Percentiles rank a stretch among this genome's conserved stretches.
Conservation (phyloP, 306 rosid genomes). For the Vachellia collinsii region DNA sequence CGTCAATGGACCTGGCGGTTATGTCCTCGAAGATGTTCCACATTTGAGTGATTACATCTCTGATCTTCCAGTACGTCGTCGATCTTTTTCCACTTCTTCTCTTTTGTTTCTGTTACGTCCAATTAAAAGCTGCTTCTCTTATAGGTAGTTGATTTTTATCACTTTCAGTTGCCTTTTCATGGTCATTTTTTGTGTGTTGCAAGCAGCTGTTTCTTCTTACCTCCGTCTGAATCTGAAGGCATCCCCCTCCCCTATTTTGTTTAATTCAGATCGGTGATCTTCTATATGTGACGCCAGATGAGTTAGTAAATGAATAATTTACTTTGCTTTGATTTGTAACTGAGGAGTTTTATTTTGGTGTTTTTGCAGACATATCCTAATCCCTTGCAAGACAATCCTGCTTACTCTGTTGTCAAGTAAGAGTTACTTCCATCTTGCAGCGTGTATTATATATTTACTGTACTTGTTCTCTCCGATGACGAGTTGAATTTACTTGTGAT, state of each 20-base stretch:
- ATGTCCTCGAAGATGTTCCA: constrained; percentile 85
- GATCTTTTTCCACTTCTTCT: neutral
- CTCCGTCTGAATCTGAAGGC: neutral
- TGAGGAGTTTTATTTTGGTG: neutral
- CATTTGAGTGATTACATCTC: constrained; percentile 77
- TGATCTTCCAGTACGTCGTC: constrained; percentile 69
- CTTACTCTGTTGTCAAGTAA: constrained; percentile 94
- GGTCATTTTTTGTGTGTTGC: neutral
- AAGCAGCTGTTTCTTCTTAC: neutral
- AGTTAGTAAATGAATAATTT: neutral
- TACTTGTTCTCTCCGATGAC: neutral
- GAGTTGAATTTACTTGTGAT: constrained; percentile 21
- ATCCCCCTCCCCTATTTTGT: neutral
- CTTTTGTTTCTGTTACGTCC: constrained; percentile 28
- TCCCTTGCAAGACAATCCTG: constrained; percentile 91
- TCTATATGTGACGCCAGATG: neutral
- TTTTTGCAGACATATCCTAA: constrained; percentile 68
- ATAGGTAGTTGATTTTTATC: neutral
- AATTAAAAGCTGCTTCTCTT: constrained; percentile 33
- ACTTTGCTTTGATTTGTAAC: neutral
- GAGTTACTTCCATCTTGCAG: constrained; percentile 20
- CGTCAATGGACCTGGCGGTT: constrained; percentile 59
- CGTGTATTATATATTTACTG: neutral
- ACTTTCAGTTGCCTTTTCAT: neutral
- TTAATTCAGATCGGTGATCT: neutral